Evolutionary conservation across 257 asterid genomes (phyloP).

Genomic region (Penstemon eatonii): DNA sequence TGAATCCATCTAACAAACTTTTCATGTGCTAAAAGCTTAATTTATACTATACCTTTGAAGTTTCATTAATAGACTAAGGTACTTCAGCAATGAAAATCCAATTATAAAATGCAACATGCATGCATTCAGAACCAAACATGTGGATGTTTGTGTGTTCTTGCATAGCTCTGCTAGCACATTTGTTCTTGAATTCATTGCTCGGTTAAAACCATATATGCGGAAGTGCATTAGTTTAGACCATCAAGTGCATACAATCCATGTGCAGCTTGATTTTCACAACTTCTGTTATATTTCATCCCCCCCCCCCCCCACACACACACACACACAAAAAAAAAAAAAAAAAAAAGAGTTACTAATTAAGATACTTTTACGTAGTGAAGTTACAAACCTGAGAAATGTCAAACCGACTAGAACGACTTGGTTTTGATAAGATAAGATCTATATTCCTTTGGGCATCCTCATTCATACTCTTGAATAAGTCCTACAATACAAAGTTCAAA

Average conservation of each 20-base stretch:
- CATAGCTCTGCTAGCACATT: conserved; percentile 1
- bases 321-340: no score
- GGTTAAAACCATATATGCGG: background rate
- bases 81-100: background rate
- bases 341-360: background rate
- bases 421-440: conserved; percentile 46
- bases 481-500: conserved; percentile 47
- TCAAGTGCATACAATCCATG: conserved; percentile 5
- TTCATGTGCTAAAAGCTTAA: background rate
- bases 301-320: conserved; percentile 10
- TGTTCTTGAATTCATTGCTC: conserved; percentile 2
- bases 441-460: conserved; percentile 47
- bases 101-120: conserved; percentile 1
- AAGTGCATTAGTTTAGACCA: conserved; percentile 17
- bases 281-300: background rate
- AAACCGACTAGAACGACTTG: conserved; percentile 46
- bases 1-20: background rate
- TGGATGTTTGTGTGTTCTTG: background rate
- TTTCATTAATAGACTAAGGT: background rate
- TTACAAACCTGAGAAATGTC: conserved; percentile 69
- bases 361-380: conserved; percentile 6
- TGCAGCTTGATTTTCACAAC: conserved; percentile 11
- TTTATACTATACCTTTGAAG: background rate
- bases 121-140: background rate
- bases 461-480: conserved; percentile 86